Conservation (phyloP, 441 rosid species). For the Erysimum cheiri region DNA sequence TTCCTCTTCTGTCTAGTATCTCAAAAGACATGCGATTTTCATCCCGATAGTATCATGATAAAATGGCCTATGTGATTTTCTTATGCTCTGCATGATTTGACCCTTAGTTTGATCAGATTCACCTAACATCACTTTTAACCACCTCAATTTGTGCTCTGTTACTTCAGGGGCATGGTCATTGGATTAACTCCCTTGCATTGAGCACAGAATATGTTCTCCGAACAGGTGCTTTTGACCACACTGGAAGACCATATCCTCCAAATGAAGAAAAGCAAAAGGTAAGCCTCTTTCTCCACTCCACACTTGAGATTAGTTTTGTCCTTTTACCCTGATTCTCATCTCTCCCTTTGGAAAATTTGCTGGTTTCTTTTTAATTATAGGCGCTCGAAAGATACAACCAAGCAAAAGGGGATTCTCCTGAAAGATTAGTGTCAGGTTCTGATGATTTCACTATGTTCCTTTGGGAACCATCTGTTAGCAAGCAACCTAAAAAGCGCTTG, state of each 20-base stretch:
- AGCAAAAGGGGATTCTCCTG: constrained; percentile 85
- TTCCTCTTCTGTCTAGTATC: constrained; percentile 1
- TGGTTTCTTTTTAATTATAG: constrained; percentile 41
- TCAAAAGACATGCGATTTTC: neutral
- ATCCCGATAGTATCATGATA: neutral
- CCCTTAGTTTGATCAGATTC: neutral
- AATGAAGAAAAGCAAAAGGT: constrained; percentile 95
- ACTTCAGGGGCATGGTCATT: constrained; percentile 95
- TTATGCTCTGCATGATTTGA: neutral
- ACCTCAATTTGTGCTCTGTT: neutral
- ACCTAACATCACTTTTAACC: neutral
- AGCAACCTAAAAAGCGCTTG: constrained; percentile 87
- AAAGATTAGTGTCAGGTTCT: constrained; percentile 95
- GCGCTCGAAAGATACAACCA: constrained; percentile 84
- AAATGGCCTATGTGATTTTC: neutral
- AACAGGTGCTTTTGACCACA: constrained; percentile 97
- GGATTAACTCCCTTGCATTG: constrained; percentile 97
- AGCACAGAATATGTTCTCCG: constrained; percentile 98
- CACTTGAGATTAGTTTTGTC: neutral
- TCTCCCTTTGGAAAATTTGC: constrained; percentile 9
- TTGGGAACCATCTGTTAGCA: constrained; percentile 94
- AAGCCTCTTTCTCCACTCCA: constrained; percentile 25
- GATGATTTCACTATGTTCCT: constrained; percentile 98
- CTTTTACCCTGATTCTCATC: constrained; percentile 29
- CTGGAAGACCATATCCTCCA: constrained; percentile 80